Evolutionary conservation across 495 filamentous ascomycete species (phyloP), one percentile per base, ranked within the genome.

Genomic region (Penicillium robsamsonii): DNA sequence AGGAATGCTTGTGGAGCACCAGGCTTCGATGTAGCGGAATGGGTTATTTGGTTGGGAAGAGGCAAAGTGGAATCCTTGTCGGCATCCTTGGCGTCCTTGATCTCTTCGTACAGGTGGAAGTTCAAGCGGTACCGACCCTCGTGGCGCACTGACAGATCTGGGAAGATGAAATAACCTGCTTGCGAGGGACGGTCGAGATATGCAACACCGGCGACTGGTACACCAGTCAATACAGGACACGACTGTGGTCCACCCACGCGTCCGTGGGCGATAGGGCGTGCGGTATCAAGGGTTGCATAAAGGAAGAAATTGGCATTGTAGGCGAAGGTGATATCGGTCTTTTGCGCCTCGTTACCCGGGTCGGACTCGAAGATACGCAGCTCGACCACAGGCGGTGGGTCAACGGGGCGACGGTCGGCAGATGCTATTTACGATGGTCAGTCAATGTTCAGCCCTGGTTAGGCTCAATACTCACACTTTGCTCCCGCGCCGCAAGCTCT

Each of bases 301-400:
- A 97, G 88, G 75, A 98, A 97, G 81, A 97, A 98, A 73, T 96
- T 96, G 66, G 93, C 92, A 65, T 96, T 93, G 74, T 96, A 92
- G 54, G 84, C 79, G 68, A 94, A 96, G 7, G 94, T 97, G 64
- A 96, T 88, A 61, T 94, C 89, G 53, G 84, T 84, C 50, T 69
- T 79, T 42, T 74, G 73, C 48, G 72, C 56, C 20, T 81, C 75
- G 30, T 76, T 75, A 50, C 72, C 72, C 25, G 76, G 78, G n/a
- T 88, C 84, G 25, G 88, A 91, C 66, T 96, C 88, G 59, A 84
- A 92, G 46, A 98, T 87, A 50, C 86, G 88, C 50, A 98, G 74
- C 70, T 95, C 90, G n/a, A 97, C 91, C 33, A 98, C 92, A 8
- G 94, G 94, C 18, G 94, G 94, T 55, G 94, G 93, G 72, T 98